A percentile compares a stretch with the other conserved stretches of the same genome.
Evolutionary conservation across 176 grass and related monocot genomes (phyloP).

Genomic region (Zea luxurians): DNA sequence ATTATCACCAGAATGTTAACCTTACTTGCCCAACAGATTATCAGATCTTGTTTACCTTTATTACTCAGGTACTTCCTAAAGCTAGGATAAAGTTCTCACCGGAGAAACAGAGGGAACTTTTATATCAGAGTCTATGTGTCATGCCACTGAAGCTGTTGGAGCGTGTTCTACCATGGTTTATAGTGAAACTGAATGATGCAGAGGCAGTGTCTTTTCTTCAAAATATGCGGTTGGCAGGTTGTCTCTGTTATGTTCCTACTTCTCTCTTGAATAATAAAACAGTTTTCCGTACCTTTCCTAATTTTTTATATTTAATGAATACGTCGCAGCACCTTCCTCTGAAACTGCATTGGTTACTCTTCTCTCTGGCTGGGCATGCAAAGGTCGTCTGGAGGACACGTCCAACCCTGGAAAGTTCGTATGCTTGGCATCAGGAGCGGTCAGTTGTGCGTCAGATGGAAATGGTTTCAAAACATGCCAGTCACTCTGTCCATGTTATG

Average conservation of each 20-base stretch:
- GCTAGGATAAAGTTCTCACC: constrained; percentile 64
- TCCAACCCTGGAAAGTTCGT: constrained; percentile 54
- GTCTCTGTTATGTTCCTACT: constrained; percentile 19
- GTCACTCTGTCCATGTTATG: constrained; percentile 42
- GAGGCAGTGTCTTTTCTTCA: constrained; percentile 73
- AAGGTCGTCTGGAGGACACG: constrained; percentile 51
- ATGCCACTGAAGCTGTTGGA: constrained; percentile 90
- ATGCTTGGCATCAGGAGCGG: constrained; percentile 45
- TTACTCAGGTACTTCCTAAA: constrained; percentile 76
- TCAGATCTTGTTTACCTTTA: constrained; percentile 35
- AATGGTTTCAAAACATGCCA: constrained; percentile 35
- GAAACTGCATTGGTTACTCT: constrained; percentile 75
- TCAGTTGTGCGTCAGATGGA: constrained; percentile 28
- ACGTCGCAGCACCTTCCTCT: constrained; percentile 65
- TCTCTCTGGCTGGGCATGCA: constrained; percentile 91
- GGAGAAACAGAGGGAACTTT: constrained; percentile 68
- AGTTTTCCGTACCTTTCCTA: neutral
- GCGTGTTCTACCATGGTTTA: constrained; percentile 75
- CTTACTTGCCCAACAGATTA: constrained; percentile 6
- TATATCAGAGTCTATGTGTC: constrained; percentile 66
- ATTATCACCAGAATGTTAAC: constrained; percentile 13
- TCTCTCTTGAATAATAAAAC: constrained; percentile 4
- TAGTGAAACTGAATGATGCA: constrained; percentile 54
- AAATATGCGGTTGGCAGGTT: constrained; percentile 78
- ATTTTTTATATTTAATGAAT: constrained; percentile 38